A percentile compares a stretch with the other conserved stretches of the same genome.
These are phyloP conservation scores for Teratosphaeria pseudoeucalypti DNA, from an alignment of 2,329 filamentous ascomycete species.

Conservation along the genomic window DNA sequence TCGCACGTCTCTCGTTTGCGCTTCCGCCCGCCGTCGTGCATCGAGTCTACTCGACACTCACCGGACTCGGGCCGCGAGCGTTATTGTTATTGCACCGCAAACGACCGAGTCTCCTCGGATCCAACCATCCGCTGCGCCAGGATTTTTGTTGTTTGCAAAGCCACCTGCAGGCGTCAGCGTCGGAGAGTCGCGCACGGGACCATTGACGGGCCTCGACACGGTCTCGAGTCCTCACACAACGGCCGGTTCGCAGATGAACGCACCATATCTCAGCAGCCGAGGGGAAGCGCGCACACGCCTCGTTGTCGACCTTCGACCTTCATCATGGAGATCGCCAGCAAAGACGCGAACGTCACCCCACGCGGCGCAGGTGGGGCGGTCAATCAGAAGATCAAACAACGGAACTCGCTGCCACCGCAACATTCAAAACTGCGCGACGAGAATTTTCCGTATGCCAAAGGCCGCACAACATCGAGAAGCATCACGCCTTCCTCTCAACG, in stretches of 20 bases:
- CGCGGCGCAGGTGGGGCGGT: not conserved
- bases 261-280: not conserved
- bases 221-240: not conserved
- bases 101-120: not conserved
- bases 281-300: not conserved
- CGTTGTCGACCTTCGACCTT: not conserved
- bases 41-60: not conserved
- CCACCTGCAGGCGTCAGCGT: no score
- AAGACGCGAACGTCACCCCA: not conserved
- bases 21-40: not conserved
- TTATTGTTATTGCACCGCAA: not conserved
- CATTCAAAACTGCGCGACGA: constrained; percentile 5
- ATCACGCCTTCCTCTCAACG: constrained; percentile 6
- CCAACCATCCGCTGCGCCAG: not conserved
- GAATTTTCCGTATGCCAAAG: constrained; percentile 4
- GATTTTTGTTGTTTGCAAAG: not conserved
- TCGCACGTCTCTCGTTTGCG: not conserved
- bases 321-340: not conserved
- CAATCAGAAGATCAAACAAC: not conserved
- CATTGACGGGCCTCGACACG: not conserved
- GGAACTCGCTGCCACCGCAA: not conserved
- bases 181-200: not conserved
- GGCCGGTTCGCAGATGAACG: not conserved
- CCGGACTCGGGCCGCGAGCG: not conserved
- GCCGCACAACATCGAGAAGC: not conserved